Percentiles rank a stretch among this genome's conserved stretches.
Conservation (phyloP, 108 stramenopile species). For the Nitzschia sp. region DNA sequence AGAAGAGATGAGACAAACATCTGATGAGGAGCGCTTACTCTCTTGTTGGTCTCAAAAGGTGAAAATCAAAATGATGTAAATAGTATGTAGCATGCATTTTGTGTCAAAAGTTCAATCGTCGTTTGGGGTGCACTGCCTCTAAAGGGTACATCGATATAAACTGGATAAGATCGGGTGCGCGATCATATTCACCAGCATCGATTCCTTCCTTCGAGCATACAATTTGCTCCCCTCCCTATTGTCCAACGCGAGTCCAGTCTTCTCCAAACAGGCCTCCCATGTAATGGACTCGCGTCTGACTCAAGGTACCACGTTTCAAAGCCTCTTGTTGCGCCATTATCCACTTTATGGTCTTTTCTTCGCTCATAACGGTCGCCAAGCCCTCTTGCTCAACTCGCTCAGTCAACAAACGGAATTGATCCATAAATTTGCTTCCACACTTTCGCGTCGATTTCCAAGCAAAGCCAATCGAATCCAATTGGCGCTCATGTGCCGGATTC, state of each 20-base stretch:
- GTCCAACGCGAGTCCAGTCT: constrained; percentile 24
- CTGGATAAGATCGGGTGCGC: too few relatives aligned
- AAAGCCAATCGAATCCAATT: constrained; percentile 62
- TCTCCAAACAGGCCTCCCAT: constrained; percentile 54
- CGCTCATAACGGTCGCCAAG: constrained; percentile 27
- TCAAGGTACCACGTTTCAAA: constrained; percentile 53
- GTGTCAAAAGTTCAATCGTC: too few relatives aligned
- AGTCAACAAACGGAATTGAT: constrained; percentile 49
- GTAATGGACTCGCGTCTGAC: constrained; percentile 67
- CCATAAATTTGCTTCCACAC: constrained; percentile 82
- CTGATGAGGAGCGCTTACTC: too few relatives aligned
- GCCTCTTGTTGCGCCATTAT: constrained; percentile 57
- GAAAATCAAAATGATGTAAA: too few relatives aligned
- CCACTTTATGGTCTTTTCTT: constrained; percentile 46
- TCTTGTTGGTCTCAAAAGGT: too few relatives aligned
- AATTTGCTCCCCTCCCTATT: not conserved
- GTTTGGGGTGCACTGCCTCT: too few relatives aligned
- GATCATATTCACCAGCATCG: too few relatives aligned
- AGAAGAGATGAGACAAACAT: too few relatives aligned
- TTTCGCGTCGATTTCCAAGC: constrained; percentile 68
- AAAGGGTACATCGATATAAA: too few relatives aligned
- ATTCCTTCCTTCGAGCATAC: too few relatives aligned
- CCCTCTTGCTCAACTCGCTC: constrained; percentile 26
- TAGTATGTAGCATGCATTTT: too few relatives aligned
- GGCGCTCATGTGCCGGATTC: constrained; percentile 47